phyloP scores from a whole-genome alignment of 2,329 filamentous ascomycete species.

The Epichloe festucae region DNA sequence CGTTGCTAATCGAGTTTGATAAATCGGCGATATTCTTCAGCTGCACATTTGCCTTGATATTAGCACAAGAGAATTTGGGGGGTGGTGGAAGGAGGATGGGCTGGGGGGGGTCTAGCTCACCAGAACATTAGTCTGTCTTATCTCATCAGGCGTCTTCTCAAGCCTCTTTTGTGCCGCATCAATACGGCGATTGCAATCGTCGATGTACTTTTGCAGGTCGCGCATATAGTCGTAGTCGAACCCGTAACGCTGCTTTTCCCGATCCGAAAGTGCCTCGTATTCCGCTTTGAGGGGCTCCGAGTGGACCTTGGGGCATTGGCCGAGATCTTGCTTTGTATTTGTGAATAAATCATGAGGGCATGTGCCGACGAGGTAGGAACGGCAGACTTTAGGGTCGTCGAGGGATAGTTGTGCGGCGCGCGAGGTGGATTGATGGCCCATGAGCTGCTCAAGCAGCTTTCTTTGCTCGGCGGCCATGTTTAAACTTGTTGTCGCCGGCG shows the following conservation, averaged over 20 bases:
- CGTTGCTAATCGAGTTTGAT: slow-evolving; percentile 62
- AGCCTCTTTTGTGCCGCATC: slow-evolving; percentile 78
- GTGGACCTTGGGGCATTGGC: slow-evolving; percentile 78
- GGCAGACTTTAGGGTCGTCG: slow-evolving; percentile 86
- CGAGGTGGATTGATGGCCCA: slow-evolving; percentile 62
- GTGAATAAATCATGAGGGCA: slow-evolving; percentile 99
- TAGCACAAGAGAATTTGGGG: background rate
- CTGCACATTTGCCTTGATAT: slow-evolving; percentile 10
- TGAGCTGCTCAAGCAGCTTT: slow-evolving; percentile 95
- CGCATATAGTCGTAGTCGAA: slow-evolving; percentile 97
- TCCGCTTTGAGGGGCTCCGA: slow-evolving; percentile 79
- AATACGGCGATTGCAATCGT: slow-evolving; percentile 90
- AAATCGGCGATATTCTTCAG: slow-evolving; percentile 80
- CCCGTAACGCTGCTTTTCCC: slow-evolving; percentile 64
- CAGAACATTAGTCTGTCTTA: slow-evolving; percentile 82
- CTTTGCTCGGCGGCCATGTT: slow-evolving; percentile 91
- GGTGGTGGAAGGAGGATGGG: background rate
- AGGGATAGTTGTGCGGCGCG: slow-evolving; percentile 74
- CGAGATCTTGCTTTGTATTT: slow-evolving; percentile 96
- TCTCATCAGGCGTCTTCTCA: slow-evolving; percentile 97
- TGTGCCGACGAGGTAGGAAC: slow-evolving; percentile 83
- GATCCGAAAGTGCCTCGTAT: slow-evolving; percentile 61
- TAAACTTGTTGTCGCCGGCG: background rate
- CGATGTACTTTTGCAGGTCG: slow-evolving; percentile 92
- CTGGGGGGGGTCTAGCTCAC: slow-evolving; percentile 22